phyloP scores from a whole-genome alignment of 331 rosid species.

The Telfairia occidentalis region DNA sequence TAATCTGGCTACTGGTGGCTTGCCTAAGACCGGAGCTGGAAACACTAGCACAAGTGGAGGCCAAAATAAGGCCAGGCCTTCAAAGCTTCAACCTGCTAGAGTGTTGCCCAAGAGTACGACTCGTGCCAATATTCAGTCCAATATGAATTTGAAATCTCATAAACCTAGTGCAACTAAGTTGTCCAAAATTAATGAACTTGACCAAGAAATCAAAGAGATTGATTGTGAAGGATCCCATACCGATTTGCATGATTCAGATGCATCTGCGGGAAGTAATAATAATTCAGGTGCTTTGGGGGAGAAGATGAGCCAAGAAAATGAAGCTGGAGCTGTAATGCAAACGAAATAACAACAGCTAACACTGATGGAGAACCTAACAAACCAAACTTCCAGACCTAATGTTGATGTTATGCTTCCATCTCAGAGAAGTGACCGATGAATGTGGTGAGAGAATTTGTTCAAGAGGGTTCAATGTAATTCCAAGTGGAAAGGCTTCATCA shows the following conservation, averaged over 20 bases:
- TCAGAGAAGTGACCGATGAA: background rate
- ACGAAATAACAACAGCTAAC: background rate
- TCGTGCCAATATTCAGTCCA: slow-evolving; percentile 21
- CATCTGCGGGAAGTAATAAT: background rate
- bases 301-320: slow-evolving; percentile 2
- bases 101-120: slow-evolving; percentile 19
- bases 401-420: slow-evolving; percentile 5
- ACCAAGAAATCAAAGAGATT: background rate
- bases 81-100: slow-evolving; percentile 44
- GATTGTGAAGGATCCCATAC: background rate
- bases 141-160: slow-evolving; percentile 20
- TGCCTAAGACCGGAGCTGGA: slow-evolving; percentile 38
- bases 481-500: background rate
- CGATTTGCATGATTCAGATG: background rate
- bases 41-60: slow-evolving; percentile 30
- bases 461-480: background rate
- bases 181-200: background rate
- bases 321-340: background rate
- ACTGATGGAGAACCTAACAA: background rate
- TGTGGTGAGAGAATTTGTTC: background rate
- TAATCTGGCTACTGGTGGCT: slow-evolving; percentile 30
- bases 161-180: slow-evolving; percentile 10
- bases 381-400: background rate
- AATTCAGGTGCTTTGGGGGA: background rate
- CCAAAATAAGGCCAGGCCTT: slow-evolving; percentile 35